Conservation (phyloP, 2,329 filamentous ascomycete species). For the Fusarium nematophilum region DNA sequence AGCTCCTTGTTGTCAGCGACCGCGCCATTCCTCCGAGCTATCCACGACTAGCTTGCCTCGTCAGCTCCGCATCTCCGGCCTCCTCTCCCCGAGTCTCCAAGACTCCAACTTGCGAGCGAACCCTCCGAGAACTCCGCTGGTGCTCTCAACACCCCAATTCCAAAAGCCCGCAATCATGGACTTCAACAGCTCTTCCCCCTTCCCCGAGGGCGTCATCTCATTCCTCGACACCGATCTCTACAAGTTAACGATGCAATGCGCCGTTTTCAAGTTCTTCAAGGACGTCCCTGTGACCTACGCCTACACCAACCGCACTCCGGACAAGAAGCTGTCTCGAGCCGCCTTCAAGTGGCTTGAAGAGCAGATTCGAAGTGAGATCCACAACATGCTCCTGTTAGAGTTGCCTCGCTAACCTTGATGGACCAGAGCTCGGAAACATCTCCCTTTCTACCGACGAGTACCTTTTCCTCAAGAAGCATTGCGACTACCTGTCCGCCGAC, state of each 20-base stretch:
- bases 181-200: constrained; percentile 74
- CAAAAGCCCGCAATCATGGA: constrained; percentile 60
- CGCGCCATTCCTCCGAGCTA: constrained; percentile 9
- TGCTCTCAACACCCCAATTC: background rate
- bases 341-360: constrained; percentile 87
- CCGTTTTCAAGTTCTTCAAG: constrained; percentile 91
- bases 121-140: background rate
- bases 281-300: constrained; percentile 86
- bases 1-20: constrained; percentile 2
- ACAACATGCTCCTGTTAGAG: background rate
- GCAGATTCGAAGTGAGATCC: constrained; percentile 80
- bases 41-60: constrained; percentile 7
- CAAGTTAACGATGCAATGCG: constrained; percentile 99
- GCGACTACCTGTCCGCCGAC: constrained; percentile 79
- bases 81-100: background rate
- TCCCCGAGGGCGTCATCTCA: constrained; percentile 82
- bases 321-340: constrained; percentile 87
- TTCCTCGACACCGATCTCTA: constrained; percentile 88
- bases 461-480: constrained; percentile 80
- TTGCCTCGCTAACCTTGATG: constrained; percentile 42
- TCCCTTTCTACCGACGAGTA: constrained; percentile 83
- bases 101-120: background rate
- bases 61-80: constrained; percentile 33
- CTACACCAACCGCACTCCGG: constrained; percentile 94
- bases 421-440: constrained; percentile 82